A percentile compares a stretch with the other conserved stretches of the same genome.
Evolutionary conservation across 305 asterid genomes (phyloP).

Genomic region (Fraxinus dipetala): DNA sequence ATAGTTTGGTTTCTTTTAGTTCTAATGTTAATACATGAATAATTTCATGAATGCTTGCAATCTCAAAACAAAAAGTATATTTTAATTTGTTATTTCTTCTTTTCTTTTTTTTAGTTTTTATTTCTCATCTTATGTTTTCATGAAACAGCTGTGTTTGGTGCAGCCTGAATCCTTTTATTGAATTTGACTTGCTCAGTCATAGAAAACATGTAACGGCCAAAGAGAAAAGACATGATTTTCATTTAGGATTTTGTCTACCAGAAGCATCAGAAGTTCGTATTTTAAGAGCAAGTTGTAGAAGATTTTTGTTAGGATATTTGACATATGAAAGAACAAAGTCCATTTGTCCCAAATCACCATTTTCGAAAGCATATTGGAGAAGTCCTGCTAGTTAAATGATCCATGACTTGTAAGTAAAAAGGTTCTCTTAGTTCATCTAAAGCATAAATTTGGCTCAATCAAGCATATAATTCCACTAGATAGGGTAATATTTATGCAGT

Average conservation of each 20-base stretch:
- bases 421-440: not conserved
- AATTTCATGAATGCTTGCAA: not conserved
- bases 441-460: not conserved
- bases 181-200: not conserved
- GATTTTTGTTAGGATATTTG: not conserved
- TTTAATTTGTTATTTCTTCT: not conserved
- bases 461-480: not conserved
- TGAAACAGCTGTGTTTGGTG: not conserved
- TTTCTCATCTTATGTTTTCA: not conserved
- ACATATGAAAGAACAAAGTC: not conserved
- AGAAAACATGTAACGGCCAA: not conserved
- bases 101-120: not conserved
- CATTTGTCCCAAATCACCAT: not conserved
- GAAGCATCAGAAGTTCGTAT: not conserved
- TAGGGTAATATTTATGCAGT: not conserved
- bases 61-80: not conserved
- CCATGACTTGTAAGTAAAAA: not conserved
- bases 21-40: slow-evolving; percentile 1
- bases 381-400: not conserved
- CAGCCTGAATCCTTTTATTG: not conserved
- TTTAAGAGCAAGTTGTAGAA: not conserved
- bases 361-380: not conserved
- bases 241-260: not conserved
- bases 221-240: not conserved
- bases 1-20: not conserved